These are phyloP conservation scores for Ophiostoma pallidulum DNA, from an alignment of 2,329 filamentous ascomycete genomes.

Conservation along the genomic window DNA sequence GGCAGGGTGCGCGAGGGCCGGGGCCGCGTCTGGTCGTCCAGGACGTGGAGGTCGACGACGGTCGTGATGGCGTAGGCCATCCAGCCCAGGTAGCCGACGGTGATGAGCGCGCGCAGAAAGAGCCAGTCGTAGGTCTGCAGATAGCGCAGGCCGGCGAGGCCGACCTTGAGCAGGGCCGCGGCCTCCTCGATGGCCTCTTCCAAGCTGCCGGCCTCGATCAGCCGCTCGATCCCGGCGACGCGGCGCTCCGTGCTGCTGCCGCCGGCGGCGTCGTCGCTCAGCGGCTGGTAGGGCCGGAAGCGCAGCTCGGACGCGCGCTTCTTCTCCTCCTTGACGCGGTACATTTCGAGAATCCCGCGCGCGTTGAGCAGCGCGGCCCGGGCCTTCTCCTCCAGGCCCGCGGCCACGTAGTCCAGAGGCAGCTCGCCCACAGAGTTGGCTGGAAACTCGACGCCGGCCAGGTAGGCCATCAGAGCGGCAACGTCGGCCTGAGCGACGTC, in stretches of 20 bases:
- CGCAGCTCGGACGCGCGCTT: slow-evolving; percentile 68
- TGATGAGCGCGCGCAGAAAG: slow-evolving; percentile 82
- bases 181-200: slow-evolving; percentile 74
- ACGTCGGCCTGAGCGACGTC: slow-evolving; percentile 93
- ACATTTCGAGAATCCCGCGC: slow-evolving; percentile 86
- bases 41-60: slow-evolving; percentile 78
- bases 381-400: slow-evolving; percentile 65
- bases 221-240: slow-evolving; percentile 53
- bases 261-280: slow-evolving; percentile 47
- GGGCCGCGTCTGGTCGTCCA: slow-evolving; percentile 58
- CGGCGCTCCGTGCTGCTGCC: slow-evolving; percentile 44
- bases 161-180: slow-evolving; percentile 64
- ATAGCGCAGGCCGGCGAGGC: slow-evolving; percentile 77
- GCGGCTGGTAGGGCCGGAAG: slow-evolving; percentile 64
- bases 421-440: slow-evolving; percentile 94
- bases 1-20: slow-evolving; percentile 51
- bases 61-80: slow-evolving; percentile 85
- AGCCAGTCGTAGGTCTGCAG: slow-evolving; percentile 98
- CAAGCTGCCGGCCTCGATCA: slow-evolving; percentile 57
- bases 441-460: slow-evolving; percentile 79
- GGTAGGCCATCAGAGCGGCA: slow-evolving; percentile 89
- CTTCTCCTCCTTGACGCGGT: slow-evolving; percentile 80
- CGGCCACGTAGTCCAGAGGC: slow-evolving; percentile 72
- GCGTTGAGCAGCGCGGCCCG: slow-evolving; percentile 78
- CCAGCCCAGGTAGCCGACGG: slow-evolving; percentile 87